Evolutionary conservation across 495 filamentous ascomycete species (phyloP).

Genomic region (Lasiosphaeria hispida): DNA sequence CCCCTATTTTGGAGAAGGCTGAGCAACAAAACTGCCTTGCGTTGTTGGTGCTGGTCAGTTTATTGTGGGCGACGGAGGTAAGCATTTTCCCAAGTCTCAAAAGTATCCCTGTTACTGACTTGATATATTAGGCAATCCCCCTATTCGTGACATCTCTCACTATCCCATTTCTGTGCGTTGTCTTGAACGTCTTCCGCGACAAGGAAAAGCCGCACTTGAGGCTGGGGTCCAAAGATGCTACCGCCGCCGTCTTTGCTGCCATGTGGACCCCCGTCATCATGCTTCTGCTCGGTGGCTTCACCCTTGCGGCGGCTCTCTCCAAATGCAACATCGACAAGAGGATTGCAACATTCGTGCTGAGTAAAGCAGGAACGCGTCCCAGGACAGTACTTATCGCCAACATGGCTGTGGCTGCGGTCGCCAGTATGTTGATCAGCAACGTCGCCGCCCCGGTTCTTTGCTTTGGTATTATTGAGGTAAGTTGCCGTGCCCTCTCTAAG

Average conservation of each 20-base stretch:
- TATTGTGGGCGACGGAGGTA: constrained; percentile 93
- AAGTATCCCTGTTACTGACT: constrained; percentile 28
- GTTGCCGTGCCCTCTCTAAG: constrained; percentile 40
- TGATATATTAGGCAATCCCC: constrained; percentile 66
- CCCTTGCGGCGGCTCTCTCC: constrained; percentile 89
- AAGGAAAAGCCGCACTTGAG: constrained; percentile 68
- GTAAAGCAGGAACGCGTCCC: constrained; percentile 90
- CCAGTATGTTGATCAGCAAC: constrained; percentile 99
- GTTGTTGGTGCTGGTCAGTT: constrained; percentile 87
- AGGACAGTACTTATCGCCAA: constrained; percentile 85
- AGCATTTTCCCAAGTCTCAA: constrained; percentile 18
- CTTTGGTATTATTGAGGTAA: constrained; percentile 82
- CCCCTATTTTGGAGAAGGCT: constrained; percentile 75
- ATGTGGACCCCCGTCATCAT: constrained; percentile 99
- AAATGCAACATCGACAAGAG: constrained; percentile 98
- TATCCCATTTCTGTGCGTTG: constrained; percentile 89
- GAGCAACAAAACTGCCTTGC: constrained; percentile 97
- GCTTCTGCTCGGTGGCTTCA: constrained; percentile 94
- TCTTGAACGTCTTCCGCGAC: constrained; percentile 77
- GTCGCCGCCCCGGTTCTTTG: constrained; percentile 98
- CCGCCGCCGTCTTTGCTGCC: constrained; percentile 77
- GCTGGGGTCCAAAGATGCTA: constrained; percentile 69
- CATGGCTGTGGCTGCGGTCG: constrained; percentile 97
- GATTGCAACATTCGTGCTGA: constrained; percentile 94
- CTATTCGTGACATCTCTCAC: constrained; percentile 94